Evolutionary conservation across 176 grass and related monocot species (phyloP).

Genomic region (Zoysia japonica): DNA sequence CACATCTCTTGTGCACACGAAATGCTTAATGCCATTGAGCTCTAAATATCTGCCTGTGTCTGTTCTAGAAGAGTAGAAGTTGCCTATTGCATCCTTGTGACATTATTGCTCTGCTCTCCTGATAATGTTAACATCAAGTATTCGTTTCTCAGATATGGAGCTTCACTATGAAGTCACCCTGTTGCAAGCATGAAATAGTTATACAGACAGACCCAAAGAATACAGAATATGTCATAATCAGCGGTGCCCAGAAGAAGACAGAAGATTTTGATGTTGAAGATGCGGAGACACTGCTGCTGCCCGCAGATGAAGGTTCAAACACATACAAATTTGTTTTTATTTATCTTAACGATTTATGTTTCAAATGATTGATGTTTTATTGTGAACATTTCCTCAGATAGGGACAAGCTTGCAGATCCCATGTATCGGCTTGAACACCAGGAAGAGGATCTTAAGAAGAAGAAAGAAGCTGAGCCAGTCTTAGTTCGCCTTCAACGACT

Average conservation of each 20-base stretch:
- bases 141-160: constrained; percentile 81
- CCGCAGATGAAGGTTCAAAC: constrained; percentile 80
- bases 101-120: constrained; percentile 3
- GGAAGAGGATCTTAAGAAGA: constrained; percentile 87
- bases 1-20: neutral
- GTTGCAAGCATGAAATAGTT: constrained; percentile 91
- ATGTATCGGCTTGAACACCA: constrained; percentile 95
- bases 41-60: neutral
- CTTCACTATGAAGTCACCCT: constrained; percentile 97
- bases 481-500: constrained; percentile 82
- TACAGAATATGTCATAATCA: constrained; percentile 87
- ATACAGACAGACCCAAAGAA: constrained; percentile 97
- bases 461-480: constrained; percentile 92
- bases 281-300: constrained; percentile 84
- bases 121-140: constrained; percentile 13
- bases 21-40: neutral
- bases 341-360: constrained; percentile 1
- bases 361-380: constrained; percentile 40
- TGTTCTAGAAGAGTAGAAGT: neutral
- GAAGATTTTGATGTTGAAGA: constrained; percentile 93
- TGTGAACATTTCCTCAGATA: constrained; percentile 55
- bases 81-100: neutral
- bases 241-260: constrained; percentile 81
- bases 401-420: constrained; percentile 87
- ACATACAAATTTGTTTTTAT: neutral